phyloP scores from a whole-genome alignment of 306 rosid genomes.

The Corylus americana region DNA sequence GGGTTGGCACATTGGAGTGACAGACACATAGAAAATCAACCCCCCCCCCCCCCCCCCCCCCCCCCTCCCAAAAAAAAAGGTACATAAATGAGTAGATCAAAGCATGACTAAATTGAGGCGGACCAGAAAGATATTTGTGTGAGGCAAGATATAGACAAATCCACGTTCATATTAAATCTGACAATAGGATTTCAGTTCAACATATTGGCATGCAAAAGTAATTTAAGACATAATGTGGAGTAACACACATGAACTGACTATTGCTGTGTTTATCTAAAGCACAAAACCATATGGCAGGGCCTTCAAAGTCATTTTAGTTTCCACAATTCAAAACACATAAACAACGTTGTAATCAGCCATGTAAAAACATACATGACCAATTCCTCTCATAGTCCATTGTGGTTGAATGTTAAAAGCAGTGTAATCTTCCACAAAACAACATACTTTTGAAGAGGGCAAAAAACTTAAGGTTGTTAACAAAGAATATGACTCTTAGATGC shows the following conservation, averaged over 20 bases:
- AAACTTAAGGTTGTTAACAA: background rate
- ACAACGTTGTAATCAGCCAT: background rate
- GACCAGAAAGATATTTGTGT: background rate
- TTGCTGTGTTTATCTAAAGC: background rate
- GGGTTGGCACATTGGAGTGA: conserved; percentile 9
- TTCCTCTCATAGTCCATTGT: background rate
- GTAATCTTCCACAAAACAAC: background rate
- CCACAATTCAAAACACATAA: background rate
- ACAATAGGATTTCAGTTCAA: background rate
- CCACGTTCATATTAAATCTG: background rate
- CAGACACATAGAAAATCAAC: background rate
- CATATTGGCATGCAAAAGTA: background rate
- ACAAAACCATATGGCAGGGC: background rate
- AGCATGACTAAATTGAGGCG: conserved; percentile 3
- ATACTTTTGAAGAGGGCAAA: background rate
- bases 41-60: background rate
- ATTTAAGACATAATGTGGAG: background rate
- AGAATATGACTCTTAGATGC: background rate
- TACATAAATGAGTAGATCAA: background rate
- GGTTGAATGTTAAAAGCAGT: background rate
- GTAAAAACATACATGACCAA: background rate
- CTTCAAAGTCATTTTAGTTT: background rate
- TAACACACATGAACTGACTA: background rate
- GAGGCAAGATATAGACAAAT: conserved; percentile 3
- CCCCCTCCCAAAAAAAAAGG: background rate